Evolutionary conservation across 2,329 filamentous ascomycete species (phyloP).

Genomic region (Cercospora zeae-maydis): DNA sequence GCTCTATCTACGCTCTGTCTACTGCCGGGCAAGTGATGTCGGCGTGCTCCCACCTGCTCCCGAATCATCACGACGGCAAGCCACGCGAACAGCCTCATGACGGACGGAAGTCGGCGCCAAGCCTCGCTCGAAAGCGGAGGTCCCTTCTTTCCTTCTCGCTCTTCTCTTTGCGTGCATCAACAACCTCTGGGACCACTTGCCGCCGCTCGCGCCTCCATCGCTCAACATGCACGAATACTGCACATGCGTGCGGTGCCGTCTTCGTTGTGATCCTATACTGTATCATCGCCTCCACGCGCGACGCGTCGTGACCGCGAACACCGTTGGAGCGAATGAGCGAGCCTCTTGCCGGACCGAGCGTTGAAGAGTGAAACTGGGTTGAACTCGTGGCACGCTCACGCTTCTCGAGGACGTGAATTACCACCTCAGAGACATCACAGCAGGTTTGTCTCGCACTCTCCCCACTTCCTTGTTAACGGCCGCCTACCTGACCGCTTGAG

Average conservation of each 20-base stretch:
- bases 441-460: neutral
- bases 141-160: neutral
- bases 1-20: neutral
- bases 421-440: neutral
- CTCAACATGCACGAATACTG: neutral
- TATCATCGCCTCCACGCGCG: neutral
- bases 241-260: neutral
- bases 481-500: neutral
- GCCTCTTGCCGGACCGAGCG: neutral
- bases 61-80: neutral
- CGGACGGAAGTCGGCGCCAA: neutral
- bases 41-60: neutral
- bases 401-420: neutral
- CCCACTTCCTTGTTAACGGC: neutral
- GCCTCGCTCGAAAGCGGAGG: neutral
- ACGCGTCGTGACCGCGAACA: neutral
- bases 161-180: neutral
- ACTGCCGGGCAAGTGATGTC: neutral
- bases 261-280: neutral
- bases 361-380: neutral
- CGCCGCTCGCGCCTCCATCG: neutral
- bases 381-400: conserved; percentile 1
- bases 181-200: neutral
- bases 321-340: neutral
- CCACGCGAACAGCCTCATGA: neutral